Evolutionary conservation across 2,329 filamentous ascomycete species (phyloP), one percentile per base, ranked within the genome.

Genomic region (Penicillium sp.): DNA sequence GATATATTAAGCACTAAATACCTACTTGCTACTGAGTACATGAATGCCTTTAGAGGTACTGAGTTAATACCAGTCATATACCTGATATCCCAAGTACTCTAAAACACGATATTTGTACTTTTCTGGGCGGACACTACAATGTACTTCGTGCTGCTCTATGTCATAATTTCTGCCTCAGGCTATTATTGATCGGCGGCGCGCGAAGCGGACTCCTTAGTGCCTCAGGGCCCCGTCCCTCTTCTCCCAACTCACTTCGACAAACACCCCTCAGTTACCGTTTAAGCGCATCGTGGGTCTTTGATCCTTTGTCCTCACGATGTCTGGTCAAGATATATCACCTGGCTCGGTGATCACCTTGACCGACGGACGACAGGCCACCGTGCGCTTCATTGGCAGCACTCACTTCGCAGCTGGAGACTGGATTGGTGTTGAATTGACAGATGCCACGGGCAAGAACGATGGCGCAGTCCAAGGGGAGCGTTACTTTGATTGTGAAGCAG

Each of bases 381-480:
- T 99, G 63, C 91, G 91, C 67, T 99, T 91, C 76, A 81, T 91
- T 59, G 95, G 95, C 68, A 80, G 83, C 54, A 92, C 93, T 37
- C 80, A 85, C 67, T 96, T 98, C 76, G 87, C 92, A 57, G 80
- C 83, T 6, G 93, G 93, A 61, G 87, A 90, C 60, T 98, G 93
- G 92, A 82, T 97, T 58, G 93, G 93, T 62, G 85, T 98, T 58
- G 93, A 96, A 79, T 85, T 98, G 55, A 87, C 92, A 52, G 89
- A 91, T 47, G 81, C 88, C 53, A 85, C 84, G 21, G 93, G 95
- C 31, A 98, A 98, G 80, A 98, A 98, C 68, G 92, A 98, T 81
- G 93, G 93, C 63, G 89, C 90, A 54, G 91, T 98, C 47, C 86
- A 93, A 74, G 93, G 92, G 60, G 85, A 91, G 71, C 83, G 91